Evolutionary conservation across 2,329 filamentous ascomycete species (phyloP).

Genomic region (Pseudopyricularia javanii): DNA sequence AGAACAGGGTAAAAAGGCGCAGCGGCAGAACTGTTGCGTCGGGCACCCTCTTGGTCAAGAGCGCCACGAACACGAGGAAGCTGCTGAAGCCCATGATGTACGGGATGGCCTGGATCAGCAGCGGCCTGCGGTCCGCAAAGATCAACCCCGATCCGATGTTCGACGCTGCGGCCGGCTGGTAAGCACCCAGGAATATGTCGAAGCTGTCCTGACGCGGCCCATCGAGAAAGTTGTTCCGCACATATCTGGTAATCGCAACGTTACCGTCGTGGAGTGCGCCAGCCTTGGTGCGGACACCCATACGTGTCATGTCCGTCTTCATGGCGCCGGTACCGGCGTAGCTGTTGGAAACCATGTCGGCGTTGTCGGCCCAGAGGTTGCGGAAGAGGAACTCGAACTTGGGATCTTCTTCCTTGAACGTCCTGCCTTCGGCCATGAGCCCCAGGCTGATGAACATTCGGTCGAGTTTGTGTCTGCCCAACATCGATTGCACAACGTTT

Average conservation of each 20-base stretch:
- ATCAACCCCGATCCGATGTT: slow-evolving; percentile 52
- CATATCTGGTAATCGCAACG: slow-evolving; percentile 81
- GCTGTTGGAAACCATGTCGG: slow-evolving; percentile 81
- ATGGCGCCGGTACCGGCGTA: slow-evolving; percentile 95
- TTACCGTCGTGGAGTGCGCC: slow-evolving; percentile 78
- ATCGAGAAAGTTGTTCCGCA: slow-evolving; percentile 88
- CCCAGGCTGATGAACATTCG: slow-evolving; percentile 80
- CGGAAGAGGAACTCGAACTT: slow-evolving; percentile 87
- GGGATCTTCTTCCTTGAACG: slow-evolving; percentile 62
- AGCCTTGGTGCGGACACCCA: slow-evolving; percentile 73
- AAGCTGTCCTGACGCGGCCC: slow-evolving; percentile 92
- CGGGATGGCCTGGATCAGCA: slow-evolving; percentile 86
- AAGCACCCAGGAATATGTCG: slow-evolving; percentile 82
- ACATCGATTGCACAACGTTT: slow-evolving; percentile 96
- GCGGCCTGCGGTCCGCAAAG: slow-evolving; percentile 73
- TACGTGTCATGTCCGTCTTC: slow-evolving; percentile 97
- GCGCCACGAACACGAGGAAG: slow-evolving; percentile 68
- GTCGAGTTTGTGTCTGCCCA: slow-evolving; percentile 79
- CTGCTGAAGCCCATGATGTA: slow-evolving; percentile 79
- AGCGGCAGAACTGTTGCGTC: slow-evolving; percentile 70
- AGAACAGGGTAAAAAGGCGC: slow-evolving; percentile 71
- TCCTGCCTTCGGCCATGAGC: slow-evolving; percentile 62
- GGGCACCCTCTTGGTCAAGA: slow-evolving; percentile 59
- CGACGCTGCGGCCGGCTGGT: slow-evolving; percentile 56
- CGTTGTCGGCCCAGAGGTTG: slow-evolving; percentile 97